Evolutionary conservation across 129 eudicot species (phyloP), one percentile per base, ranked within the genome.

Genomic region (Artemisia annua): DNA sequence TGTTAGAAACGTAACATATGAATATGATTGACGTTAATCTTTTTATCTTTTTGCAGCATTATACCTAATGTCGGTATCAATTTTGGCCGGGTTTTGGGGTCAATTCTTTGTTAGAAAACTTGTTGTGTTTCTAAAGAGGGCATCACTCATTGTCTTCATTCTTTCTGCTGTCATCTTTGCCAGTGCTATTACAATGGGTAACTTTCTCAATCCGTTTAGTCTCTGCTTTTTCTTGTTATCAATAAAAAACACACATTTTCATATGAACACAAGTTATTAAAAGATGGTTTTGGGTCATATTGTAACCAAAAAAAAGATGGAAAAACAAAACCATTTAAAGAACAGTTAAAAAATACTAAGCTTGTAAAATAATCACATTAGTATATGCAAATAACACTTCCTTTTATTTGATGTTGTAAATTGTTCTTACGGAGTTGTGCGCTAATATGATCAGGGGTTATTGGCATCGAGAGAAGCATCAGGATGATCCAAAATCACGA

Each of bases 101-200:
- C 97, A 90, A 77, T 88, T 75, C 66, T 83, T 88, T 30, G 75
- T 94, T 35, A 77, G 98, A 80, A 94, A 86, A 75, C 79, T 94
- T 0, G 60, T 94, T 28, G 76, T 86, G 3, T 69, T 94, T 20
- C 75, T 94, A 28, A 84, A 51, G 74, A 84, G 97, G 63, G 93
- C 91, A 74, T 94, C 98, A 56, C 32, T 94, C 65, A 90, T 94
- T n/a, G 96, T 94, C 71, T 94, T 94, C 68, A 85, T 94, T 75
- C 93, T 94, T 67, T 90, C 97, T 17, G 97, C 83, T 63, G 98
- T 94, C 75, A 94, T 94, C 60, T 90, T 90, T 73, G 87, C 96
- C 13, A 94, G 98, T 70, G 98, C 98, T 79, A 24, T 94, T 10
- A 86, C 90, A 18, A 93, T 93, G 98, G 98, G 97, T 90, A 90